Evolutionary conservation across 176 grass and related monocot genomes (phyloP), one percentile per base, ranked within the genome.

Genomic region (Echinochloa phyllopogon): DNA sequence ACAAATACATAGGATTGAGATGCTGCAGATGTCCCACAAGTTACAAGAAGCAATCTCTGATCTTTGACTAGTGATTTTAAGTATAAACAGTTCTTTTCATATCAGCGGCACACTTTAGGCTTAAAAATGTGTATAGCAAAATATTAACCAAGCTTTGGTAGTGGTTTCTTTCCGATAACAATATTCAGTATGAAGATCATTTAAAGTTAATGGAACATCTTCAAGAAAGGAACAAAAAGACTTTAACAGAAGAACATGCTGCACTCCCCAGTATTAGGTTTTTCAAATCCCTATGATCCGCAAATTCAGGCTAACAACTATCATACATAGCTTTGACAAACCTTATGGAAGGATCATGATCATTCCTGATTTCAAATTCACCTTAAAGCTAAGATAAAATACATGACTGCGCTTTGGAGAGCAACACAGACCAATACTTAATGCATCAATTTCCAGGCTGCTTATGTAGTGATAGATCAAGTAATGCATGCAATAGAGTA

Each of bases 151-250:
- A 21, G 65, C 47, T 39, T 47, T 17, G 38, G 5, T 45, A 79
- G 60, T 65, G 38, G 40, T 61, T 61, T 76, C 14, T 64, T 63
- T 65, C 59, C 36, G 65, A 65, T 25, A 65, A 33, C 43, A 79
- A 66, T 13, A 51, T 65, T 42, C 60, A 41, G 8, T 24, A 40
- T 15, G 64, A 81, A 7, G 8, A 18, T 8, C 18, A 15, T 41
- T 55, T 18, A 67, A 37, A 17, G n/a, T 25, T 50, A 41, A 53
- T 18, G 9, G 47, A 69, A 38, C 21, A 23, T 23, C 17, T 49
- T 49, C 2, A 3, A 16, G 3, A 51, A 51, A 3, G 15, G 14
- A 5, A 17, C 2, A 50, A 50, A 51, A 51, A 17, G 17, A n/a
- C n/a, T 8, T 51, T 51, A 51, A 8, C 49, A 51, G 53, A 57